Percentiles rank a stretch among this genome's conserved stretches.
These are phyloP conservation scores for Lanzia echinophila DNA, from an alignment of 2,329 filamentous ascomycete species.

Conservation along the genomic window DNA sequence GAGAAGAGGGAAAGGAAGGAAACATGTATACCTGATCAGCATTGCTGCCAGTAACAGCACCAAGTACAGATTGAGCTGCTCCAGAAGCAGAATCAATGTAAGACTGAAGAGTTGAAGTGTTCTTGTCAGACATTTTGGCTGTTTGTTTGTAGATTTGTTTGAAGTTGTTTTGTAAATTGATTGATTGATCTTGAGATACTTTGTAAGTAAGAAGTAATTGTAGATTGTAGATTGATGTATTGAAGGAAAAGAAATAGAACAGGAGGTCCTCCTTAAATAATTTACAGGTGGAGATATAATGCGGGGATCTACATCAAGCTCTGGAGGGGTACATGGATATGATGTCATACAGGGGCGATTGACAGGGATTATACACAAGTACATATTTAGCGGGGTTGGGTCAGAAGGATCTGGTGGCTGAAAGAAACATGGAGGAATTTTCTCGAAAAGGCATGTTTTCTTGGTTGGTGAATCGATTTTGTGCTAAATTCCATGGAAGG, in stretches of 20 bases:
- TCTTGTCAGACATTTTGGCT: slow-evolving; percentile 42
- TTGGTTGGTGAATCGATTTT: neutral
- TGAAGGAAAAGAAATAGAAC: neutral
- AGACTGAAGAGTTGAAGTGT: slow-evolving; percentile 69
- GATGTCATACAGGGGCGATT: neutral
- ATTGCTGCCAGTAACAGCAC: slow-evolving; percentile 65
- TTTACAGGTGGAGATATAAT: neutral
- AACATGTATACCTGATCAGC: slow-evolving; percentile 50
- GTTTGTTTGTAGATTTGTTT: neutral
- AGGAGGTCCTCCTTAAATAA: neutral
- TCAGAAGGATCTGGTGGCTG: neutral
- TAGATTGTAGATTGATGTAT: neutral
- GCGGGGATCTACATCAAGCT: no score
- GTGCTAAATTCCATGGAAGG: neutral
- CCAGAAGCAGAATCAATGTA: slow-evolving; percentile 68
- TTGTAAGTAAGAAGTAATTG: neutral
- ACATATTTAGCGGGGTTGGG: neutral
- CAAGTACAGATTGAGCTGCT: slow-evolving; percentile 64
- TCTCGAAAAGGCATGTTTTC: neutral
- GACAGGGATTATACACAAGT: neutral
- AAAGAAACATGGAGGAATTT: neutral
- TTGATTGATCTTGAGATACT: no score
- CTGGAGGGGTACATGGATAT: neutral
- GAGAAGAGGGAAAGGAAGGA: neutral
- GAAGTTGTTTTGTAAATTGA: no score